Conservation (phyloP, 139 green algal genomes). For the Micractinium sp. region DNA sequence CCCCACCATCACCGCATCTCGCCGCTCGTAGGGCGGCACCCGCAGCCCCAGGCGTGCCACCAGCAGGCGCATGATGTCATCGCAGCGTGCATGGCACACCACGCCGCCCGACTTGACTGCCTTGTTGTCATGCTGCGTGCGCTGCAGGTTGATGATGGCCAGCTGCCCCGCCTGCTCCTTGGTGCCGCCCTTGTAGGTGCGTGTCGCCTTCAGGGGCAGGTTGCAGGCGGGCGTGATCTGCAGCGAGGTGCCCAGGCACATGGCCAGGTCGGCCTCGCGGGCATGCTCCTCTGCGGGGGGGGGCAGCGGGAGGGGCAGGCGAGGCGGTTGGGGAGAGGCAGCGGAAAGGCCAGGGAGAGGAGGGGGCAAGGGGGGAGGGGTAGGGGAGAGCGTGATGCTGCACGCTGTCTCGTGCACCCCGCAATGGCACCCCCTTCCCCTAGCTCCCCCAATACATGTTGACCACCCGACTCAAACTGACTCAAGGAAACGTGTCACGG, state of each 20-base stretch:
- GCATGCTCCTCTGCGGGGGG: slow-evolving; percentile 59
- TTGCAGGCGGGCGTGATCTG: slow-evolving; percentile 90
- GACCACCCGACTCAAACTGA: no score
- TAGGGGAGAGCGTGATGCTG: not conserved
- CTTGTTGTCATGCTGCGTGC: slow-evolving; percentile 60
- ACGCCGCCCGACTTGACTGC: slow-evolving; percentile 59
- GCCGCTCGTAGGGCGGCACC: slow-evolving; percentile 51
- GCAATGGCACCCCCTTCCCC: no score
- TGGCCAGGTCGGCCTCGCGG: slow-evolving; percentile 66
- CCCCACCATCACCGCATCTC: slow-evolving; percentile 46
- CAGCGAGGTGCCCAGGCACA: slow-evolving; percentile 91
- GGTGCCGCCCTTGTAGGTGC: slow-evolving; percentile 37
- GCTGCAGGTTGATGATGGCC: slow-evolving; percentile 92
- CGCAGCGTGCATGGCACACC: slow-evolving; percentile 48
- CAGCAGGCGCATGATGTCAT: slow-evolving; percentile 58
- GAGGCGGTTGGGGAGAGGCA: not conserved
- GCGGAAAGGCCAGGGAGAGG: not conserved
- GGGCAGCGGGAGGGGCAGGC: not conserved
- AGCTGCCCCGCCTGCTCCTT: slow-evolving; percentile 64
- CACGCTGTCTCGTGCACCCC: no score
- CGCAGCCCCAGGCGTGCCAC: slow-evolving; percentile 45
- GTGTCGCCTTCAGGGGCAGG: slow-evolving; percentile 71
- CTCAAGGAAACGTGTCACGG: no score
- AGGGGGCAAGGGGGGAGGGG: no score
- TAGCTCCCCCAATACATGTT: no score